Base-by-base conservation (phyloP, 106 monocot genomes). In the Dioscorea alata region DNA sequence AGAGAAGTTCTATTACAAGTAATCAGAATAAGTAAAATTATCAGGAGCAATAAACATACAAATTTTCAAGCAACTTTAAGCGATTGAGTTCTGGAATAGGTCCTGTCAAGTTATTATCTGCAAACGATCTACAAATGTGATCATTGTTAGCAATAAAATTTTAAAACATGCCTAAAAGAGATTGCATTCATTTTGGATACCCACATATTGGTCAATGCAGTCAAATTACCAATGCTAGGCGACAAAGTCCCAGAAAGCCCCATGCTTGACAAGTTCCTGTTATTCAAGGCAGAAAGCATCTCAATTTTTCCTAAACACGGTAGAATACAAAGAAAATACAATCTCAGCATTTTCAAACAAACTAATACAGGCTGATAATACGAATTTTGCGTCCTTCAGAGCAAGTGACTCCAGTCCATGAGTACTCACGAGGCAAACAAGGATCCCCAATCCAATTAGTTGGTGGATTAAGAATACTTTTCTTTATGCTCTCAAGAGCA, bases 401-500 rank as follows among this genome's bases (percentile, higher is more conserved):
- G 72, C 93, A 99, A 66, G 79, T 82, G 57, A 99, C 59, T 32
- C 99, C 99, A 64, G 76, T 77, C 99, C 99, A 99, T 62, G 85
- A 65, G 66, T 88, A 93, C 13, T 63, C 77, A 65, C 19, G 66
- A 76, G 99, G 99, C 49, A 83, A 67, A 59, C 99, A 99, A 28
- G 93, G 99, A 81, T 99, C 99, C 8, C 99, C 99, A 73, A 54
- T 77, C 99, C 99, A 99, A 69, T 85, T 79, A 81, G 72, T 69
- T 65, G 99, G 93, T 61, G 77, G 72, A 71, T 88, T 90, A 6
- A 51, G 4, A 14, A 99, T 79, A 49, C 59, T 67, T 35, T 75
- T 74, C 69, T 83, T 93, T 64, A 93, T 78, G 1, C 49, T 69
- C 56, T 76, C 65, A 65, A 93, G 58, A 13, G 85, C 77, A 71